phyloP scores from a whole-genome alignment of 2,329 filamentous ascomycete genomes.

The Xylariaceae sp. region DNA sequence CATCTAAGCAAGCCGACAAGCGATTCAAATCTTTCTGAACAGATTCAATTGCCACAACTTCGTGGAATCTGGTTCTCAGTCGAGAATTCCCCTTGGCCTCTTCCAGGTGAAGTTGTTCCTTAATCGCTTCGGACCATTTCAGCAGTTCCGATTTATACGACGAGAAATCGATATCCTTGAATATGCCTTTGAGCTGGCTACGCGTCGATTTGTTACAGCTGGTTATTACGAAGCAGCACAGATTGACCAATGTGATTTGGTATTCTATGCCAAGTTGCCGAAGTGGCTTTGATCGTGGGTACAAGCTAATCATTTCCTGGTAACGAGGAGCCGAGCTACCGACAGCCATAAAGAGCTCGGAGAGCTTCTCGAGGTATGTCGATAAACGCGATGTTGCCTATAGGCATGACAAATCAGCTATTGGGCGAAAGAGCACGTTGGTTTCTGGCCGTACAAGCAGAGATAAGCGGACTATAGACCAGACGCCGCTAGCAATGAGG shows the following conservation, averaged over 20 bases:
- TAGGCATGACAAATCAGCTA: neutral
- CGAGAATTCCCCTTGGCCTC: conserved; percentile 1
- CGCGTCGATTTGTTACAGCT: conserved; percentile 32
- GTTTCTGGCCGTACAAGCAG: conserved; percentile 31
- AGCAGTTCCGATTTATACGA: conserved; percentile 32
- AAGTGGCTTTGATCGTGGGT: conserved; percentile 35
- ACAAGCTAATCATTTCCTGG: conserved; percentile 36
- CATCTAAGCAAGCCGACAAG: conserved; percentile 28
- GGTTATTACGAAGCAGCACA: conserved; percentile 35
- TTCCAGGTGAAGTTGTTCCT: conserved; percentile 23
- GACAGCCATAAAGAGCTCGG: conserved; percentile 37
- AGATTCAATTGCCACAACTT: neutral
- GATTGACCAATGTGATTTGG: conserved; percentile 35
- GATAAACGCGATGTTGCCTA: conserved; percentile 31
- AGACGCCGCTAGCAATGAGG: conserved; percentile 41
- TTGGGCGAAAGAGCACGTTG: conserved; percentile 9
- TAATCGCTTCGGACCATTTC: conserved; percentile 33
- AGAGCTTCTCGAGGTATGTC: conserved; percentile 37
- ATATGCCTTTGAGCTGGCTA: conserved; percentile 27
- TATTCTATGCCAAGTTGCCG: conserved; percentile 38
- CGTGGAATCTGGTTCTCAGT: neutral
- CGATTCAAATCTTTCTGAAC: conserved; percentile 10
- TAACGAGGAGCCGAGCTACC: conserved; percentile 39
- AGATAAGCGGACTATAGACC: conserved; percentile 40
- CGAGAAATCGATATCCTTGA: conserved; percentile 32